phyloP scores from a whole-genome alignment of 257 asterid genomes.

The Mitragyna speciosa region DNA sequence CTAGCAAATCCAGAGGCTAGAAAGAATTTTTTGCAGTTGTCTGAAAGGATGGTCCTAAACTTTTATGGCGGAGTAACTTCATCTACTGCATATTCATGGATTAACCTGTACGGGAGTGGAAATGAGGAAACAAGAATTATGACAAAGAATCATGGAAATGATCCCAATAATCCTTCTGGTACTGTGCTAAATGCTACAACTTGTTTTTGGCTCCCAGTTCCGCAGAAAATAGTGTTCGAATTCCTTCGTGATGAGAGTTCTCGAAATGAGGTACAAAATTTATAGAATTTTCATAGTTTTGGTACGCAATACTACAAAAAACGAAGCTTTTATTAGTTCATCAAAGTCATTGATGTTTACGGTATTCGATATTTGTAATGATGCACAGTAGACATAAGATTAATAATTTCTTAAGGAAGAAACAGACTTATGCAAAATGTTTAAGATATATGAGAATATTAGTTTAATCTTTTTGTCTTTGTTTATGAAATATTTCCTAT shows the following conservation, averaged over 20 bases:
- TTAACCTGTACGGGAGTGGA: constrained; percentile 2
- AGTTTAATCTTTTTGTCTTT: not conserved
- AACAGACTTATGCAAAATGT: too few relatives aligned
- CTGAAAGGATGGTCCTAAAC: constrained; percentile 26
- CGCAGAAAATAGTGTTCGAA: constrained; percentile 14
- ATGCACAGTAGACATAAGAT: too few relatives aligned
- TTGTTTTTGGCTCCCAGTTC: constrained; percentile 24
- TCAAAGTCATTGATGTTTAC: not conserved
- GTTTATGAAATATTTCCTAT: not conserved
- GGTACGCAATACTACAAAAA: not conserved
- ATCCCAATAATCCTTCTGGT: constrained; percentile 10
- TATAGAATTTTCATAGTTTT: not conserved
- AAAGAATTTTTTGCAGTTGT: constrained; percentile 17
- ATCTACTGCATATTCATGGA: constrained; percentile 13
- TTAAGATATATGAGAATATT: not conserved
- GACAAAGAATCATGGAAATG: constrained; percentile 8
- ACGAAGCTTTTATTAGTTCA: not conserved
- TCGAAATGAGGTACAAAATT: constrained; percentile 15
- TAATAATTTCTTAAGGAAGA: not conserved
- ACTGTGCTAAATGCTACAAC: constrained; percentile 21
- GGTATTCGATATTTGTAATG: too few relatives aligned
- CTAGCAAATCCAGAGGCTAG: constrained; percentile 3
- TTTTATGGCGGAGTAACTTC: constrained; percentile 24
- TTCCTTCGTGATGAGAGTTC: constrained; percentile 14
- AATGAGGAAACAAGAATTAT: constrained; percentile 19